These are phyloP conservation scores for Talaromyces adpressus DNA, from an alignment of 495 filamentous ascomycete species.

Conservation along the genomic window DNA sequence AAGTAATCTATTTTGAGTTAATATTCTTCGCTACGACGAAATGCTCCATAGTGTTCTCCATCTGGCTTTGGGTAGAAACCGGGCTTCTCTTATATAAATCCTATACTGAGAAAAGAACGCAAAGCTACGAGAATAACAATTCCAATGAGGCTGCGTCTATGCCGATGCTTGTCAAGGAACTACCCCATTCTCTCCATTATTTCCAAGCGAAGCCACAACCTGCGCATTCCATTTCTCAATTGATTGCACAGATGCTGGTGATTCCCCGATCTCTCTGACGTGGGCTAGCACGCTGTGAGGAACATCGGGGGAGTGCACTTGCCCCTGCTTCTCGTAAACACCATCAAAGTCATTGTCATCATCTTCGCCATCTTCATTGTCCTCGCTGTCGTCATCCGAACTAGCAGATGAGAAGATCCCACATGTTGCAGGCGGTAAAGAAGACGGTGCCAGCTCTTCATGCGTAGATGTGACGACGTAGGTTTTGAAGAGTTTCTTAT, in stretches of 20 bases:
- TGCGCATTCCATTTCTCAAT: constrained; percentile 5
- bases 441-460: constrained; percentile 3
- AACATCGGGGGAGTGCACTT: background rate
- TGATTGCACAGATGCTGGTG: background rate
- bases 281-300: background rate
- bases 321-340: background rate
- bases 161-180: background rate
- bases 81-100: no score
- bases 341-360: background rate
- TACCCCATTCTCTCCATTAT: background rate
- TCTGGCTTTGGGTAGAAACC: no score
- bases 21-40: no score
- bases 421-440: constrained; percentile 8
- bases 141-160: background rate
- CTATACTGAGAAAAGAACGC: no score
- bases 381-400: constrained; percentile 1
- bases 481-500: background rate
- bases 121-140: no score
- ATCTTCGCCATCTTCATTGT: background rate
- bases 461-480: constrained; percentile 8
- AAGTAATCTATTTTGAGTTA: background rate
- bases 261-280: background rate
- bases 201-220: constrained; percentile 1
- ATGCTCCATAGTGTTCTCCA: background rate
- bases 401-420: constrained; percentile 2